Conservation (phyloP, 148 eudicot genomes). For the Rheum nobile region DNA sequence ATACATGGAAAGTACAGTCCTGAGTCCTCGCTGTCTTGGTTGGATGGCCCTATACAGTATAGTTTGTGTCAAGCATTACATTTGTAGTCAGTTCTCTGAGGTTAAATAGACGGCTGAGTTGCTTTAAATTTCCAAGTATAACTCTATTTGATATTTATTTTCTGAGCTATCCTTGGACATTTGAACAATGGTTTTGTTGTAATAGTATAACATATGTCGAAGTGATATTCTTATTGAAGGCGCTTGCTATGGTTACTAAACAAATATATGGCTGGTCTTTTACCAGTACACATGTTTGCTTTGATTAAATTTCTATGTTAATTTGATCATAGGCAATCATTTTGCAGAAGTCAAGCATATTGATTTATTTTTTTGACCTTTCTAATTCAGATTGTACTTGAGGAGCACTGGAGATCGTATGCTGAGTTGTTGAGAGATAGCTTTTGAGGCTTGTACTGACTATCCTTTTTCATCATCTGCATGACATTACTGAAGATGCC, state of each 20-base stretch:
- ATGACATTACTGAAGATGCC: background rate
- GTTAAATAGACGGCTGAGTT: background rate
- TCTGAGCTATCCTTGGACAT: no score
- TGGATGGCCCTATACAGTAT: background rate
- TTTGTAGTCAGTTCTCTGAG: background rate
- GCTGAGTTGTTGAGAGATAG: background rate
- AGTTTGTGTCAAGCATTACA: background rate
- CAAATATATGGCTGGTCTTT: no score
- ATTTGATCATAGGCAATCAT: background rate
- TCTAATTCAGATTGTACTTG: background rate
- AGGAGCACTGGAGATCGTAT: background rate
- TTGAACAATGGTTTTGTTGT: no score
- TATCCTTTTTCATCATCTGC: background rate
- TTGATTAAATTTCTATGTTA: background rate
- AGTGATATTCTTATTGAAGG: no score
- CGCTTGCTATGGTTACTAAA: no score
- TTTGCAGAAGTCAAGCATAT: background rate
- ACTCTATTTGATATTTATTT: no score
- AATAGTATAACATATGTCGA: background rate
- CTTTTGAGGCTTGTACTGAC: background rate
- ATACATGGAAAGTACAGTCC: background rate
- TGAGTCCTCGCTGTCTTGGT: background rate
- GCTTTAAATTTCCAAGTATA: background rate
- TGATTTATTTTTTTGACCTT: background rate
- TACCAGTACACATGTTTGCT: background rate